Evolutionary conservation across 1,284 basidiomycete genomes (phyloP), one percentile per base, ranked within the genome.

Genomic region (Fomitopsis pinicola): DNA sequence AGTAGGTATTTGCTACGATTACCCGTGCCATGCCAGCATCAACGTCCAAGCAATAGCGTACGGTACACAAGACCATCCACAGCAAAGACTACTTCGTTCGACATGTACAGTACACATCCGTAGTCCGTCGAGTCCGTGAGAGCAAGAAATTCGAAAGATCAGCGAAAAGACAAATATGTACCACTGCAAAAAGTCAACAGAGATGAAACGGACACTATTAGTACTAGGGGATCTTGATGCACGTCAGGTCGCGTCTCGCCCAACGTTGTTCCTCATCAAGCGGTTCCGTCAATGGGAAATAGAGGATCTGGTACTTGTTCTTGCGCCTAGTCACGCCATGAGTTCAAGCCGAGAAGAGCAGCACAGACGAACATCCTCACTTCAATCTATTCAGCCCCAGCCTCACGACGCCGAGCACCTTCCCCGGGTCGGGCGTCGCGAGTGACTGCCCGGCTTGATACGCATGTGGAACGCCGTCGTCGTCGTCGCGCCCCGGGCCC

Each of bases 221-320:
- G 26, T 8, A 12, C 28, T 50, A 50, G 6, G 15, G n/a, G 35
- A 68, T 35, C 46, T 63, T 64, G 46, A 73, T 69, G 63, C 87
- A 88, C 2, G 72, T 80, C 35, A 91, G 81, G 5, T 80, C 74
- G 67, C 81, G 87, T 59, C 82, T 76, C 53, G 69, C 63, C 58
- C 62, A 67, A 59, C 78, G 82, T 69, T 91, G 81, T 19, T 70
- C 61, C 14, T 83, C 79, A 1, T 78, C 80, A 45, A 89, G 72
- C 5, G 86, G 84, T 1, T 78, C 74, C 0, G 76, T 78, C 76
- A 91, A 78, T 0, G 89, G 86, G 66, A 91, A 91, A 69, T 45
- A 54, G 5, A 36, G 35, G 35, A 54, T 77, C 62, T 82, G 73
- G 62, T 82, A 80, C 64, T 73, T 80, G 36, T 54, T 54, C 10